Evolutionary conservation across 2,329 filamentous ascomycete species (phyloP).

Genomic region (Ophiostoma ips): DNA sequence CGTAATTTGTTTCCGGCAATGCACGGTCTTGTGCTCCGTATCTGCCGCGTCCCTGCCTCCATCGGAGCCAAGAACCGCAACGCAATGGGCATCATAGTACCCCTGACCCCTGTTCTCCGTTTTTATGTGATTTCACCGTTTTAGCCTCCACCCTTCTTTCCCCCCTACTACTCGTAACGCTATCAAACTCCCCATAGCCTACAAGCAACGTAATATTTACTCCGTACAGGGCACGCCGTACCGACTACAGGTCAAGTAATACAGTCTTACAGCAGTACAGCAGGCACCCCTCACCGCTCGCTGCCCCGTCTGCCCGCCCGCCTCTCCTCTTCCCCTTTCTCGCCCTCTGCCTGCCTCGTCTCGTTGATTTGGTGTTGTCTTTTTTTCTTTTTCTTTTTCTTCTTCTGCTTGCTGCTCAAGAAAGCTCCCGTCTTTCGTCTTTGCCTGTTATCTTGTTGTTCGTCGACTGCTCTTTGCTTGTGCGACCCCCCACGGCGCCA

Average conservation of each 20-base stretch:
- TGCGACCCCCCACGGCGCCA: too few species aligned
- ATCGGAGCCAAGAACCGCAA: too few species aligned
- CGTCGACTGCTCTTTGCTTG: too few species aligned
- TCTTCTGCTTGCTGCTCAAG: too few species aligned
- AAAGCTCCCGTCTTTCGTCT: too few species aligned
- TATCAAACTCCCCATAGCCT: background rate
- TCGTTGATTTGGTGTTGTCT: background rate
- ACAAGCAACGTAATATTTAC: background rate
- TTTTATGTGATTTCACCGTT: background rate
- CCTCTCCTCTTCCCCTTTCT: background rate
- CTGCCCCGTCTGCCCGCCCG: background rate
- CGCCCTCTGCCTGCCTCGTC: background rate
- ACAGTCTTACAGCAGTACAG: background rate
- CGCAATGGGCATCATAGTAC: background rate
- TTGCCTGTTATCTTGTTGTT: too few species aligned
- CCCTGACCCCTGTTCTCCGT: background rate
- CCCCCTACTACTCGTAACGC: background rate
- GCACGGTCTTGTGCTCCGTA: too few species aligned
- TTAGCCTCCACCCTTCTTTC: background rate
- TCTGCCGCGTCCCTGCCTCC: too few species aligned
- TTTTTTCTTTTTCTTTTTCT: too few species aligned
- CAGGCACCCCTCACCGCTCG: constrained; percentile 9
- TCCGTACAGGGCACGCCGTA: too few species aligned
- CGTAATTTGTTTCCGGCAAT: too few species aligned
- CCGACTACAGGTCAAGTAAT: background rate